phyloP scores from a whole-genome alignment of 768 basidiomycete genomes.

The Cystoderma amianthinum region DNA sequence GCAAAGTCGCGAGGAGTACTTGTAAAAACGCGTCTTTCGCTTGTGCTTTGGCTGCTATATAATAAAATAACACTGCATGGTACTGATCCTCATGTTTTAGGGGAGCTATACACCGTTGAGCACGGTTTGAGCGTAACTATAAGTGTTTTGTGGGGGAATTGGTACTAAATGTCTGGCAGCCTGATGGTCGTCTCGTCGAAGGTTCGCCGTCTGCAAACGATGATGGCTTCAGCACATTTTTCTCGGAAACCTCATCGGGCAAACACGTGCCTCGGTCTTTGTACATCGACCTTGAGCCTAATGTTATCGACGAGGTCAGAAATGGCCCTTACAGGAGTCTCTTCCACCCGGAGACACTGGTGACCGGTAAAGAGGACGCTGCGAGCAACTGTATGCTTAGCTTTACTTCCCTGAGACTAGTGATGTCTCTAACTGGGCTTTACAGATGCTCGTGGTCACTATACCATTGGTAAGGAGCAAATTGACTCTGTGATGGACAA shows the following conservation, averaged over 20 bases:
- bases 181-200: conserved; percentile 87
- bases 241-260: conserved; percentile 94
- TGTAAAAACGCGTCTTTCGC: conserved; percentile 25
- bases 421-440: not conserved
- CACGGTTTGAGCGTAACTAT: conserved; percentile 89
- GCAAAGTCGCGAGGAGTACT: conserved; percentile 11
- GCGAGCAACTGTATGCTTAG: conserved; percentile 89
- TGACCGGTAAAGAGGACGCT: conserved; percentile 98
- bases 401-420: conserved; percentile 1
- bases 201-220: conserved; percentile 69
- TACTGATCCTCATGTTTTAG: conserved; percentile 44
- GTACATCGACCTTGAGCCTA: conserved; percentile 96
- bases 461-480: conserved; percentile 97
- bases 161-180: conserved; percentile 37
- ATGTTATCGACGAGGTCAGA: conserved; percentile 96
- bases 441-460: conserved; percentile 95
- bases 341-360: conserved; percentile 98
- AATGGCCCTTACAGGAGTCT: conserved; percentile 93
- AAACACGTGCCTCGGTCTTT: conserved; percentile 97
- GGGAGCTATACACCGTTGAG: conserved; percentile 99
- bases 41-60: conserved; percentile 9
- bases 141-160: conserved; percentile 1
- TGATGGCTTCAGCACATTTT: conserved; percentile 98
- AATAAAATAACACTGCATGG: conserved; percentile 19
- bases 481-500: conserved; percentile 98